These are phyloP conservation scores for Suhomyces panamericanus DNA, from an alignment of 1,139 yeast genomes.

Conservation along the genomic window DNA sequence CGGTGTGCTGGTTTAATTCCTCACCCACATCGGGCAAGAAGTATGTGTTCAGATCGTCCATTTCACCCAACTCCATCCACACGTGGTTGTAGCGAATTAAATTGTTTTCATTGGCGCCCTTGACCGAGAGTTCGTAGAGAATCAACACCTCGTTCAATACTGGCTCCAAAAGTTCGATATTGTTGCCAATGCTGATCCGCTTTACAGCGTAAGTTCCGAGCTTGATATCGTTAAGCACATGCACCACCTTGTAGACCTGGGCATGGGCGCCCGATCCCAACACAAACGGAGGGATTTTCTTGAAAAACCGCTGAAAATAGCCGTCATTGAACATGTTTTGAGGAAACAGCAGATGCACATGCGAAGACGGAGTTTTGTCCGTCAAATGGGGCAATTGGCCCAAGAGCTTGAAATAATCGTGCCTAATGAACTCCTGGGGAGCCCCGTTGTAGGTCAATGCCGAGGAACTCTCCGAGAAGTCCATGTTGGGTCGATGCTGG, in stretches of 20 bases:
- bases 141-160: slow-evolving; percentile 79
- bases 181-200: slow-evolving; percentile 80
- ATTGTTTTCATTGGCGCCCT: slow-evolving; percentile 51
- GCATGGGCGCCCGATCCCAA: slow-evolving; percentile 86
- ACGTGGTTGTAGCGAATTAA: slow-evolving; percentile 86
- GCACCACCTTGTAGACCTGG: slow-evolving; percentile 80
- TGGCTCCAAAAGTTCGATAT: slow-evolving; percentile 62
- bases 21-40: slow-evolving; percentile 22
- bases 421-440: slow-evolving; percentile 31
- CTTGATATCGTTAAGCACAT: slow-evolving; percentile 65
- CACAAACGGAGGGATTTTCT: slow-evolving; percentile 35
- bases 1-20: slow-evolving; percentile 10
- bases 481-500: not conserved
- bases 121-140: slow-evolving; percentile 45
- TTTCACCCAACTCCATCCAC: slow-evolving; percentile 77
- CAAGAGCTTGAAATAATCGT: slow-evolving; percentile 42
- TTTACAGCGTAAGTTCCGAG: slow-evolving; percentile 83
- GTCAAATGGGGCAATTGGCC: slow-evolving; percentile 27
- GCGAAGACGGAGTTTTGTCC: not conserved
- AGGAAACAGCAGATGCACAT: slow-evolving; percentile 26
- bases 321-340: slow-evolving; percentile 64
- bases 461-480: not conserved
- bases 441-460: not conserved
- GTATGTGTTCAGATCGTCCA: slow-evolving; percentile 45
- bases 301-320: slow-evolving; percentile 70